These are phyloP conservation scores for Phytophthora multivora DNA, from an alignment of 352 stramenopile species.

Conservation along the genomic window DNA sequence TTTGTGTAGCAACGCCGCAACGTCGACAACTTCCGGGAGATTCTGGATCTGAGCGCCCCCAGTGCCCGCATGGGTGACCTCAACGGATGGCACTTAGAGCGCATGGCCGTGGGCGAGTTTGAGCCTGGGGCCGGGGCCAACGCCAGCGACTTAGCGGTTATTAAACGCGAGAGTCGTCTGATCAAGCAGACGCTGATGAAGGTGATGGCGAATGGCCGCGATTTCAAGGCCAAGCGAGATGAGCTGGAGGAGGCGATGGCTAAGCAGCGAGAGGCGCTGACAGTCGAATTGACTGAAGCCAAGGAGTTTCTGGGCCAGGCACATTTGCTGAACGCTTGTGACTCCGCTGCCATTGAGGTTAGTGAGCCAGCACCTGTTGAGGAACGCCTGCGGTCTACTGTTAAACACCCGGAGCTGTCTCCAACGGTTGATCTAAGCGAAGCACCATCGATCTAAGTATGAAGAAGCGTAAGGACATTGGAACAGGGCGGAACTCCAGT, in stretches of 20 bases:
- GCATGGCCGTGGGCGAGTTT: conserved; percentile 82
- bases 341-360: conserved; percentile 46
- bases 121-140: conserved; percentile 36
- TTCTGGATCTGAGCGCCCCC: conserved; percentile 71
- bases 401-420: conserved; percentile 51
- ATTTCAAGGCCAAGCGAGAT: conserved; percentile 59
- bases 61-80: conserved; percentile 62
- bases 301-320: conserved; percentile 81
- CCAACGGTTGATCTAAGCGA: conserved; percentile 56
- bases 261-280: conserved; percentile 73
- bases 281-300: conserved; percentile 60
- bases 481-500: conserved; percentile 16
- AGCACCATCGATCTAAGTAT: conserved; percentile 52
- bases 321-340: conserved; percentile 47
- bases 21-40: conserved; percentile 76
- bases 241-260: conserved; percentile 65
- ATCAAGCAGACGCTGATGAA: conserved; percentile 66
- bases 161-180: conserved; percentile 60
- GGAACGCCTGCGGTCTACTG: conserved; percentile 61
- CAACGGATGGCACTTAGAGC: conserved; percentile 80
- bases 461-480: background rate
- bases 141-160: conserved; percentile 51
- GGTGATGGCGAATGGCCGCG: conserved; percentile 59
- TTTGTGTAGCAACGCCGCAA: conserved; percentile 69
- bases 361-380: conserved; percentile 67